Conservation (phyloP, 2,329 filamentous ascomycete species). For the Fusarium marasasianum region DNA sequence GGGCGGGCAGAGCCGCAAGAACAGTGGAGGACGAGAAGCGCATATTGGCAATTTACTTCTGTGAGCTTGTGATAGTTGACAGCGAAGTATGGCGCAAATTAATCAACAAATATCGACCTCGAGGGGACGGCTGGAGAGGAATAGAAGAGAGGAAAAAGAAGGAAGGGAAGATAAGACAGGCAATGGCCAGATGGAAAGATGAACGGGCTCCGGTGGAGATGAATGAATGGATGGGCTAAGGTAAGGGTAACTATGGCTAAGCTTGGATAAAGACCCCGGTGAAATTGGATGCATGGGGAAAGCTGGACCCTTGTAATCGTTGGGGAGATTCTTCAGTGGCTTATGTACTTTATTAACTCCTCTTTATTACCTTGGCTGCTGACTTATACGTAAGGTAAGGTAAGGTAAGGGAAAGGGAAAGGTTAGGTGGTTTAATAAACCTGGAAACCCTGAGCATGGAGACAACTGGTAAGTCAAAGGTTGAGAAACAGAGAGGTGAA, state of each 20-base stretch:
- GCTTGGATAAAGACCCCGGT: conserved; percentile 32
- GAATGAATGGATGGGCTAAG: conserved; percentile 17
- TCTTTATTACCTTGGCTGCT: conserved; percentile 5
- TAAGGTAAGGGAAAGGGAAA: background rate
- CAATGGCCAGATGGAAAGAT: conserved; percentile 22
- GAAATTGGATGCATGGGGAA: conserved; percentile 37
- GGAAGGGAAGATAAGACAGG: conserved; percentile 20
- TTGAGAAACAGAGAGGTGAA: background rate
- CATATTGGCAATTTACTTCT: conserved; percentile 55
- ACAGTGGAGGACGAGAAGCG: conserved; percentile 64
- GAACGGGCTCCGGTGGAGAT: conserved; percentile 38
- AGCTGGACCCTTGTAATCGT: conserved; percentile 40
- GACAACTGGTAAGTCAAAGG: background rate
- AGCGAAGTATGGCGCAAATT: background rate
- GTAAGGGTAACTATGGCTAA: background rate
- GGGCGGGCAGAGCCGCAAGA: conserved; percentile 64
- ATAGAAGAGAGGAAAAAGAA: conserved; percentile 16
- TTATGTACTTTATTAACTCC: conserved; percentile 1
- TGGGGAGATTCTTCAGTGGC: conserved; percentile 33
- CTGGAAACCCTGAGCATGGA: background rate
- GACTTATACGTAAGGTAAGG: background rate
- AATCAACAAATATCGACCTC: background rate
- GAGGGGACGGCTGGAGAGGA: conserved; percentile 7
- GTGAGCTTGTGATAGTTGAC: background rate
- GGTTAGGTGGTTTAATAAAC: background rate